These are phyloP conservation scores for Cercophora samala DNA, from an alignment of 495 filamentous ascomycete species.

Conservation along the genomic window DNA sequence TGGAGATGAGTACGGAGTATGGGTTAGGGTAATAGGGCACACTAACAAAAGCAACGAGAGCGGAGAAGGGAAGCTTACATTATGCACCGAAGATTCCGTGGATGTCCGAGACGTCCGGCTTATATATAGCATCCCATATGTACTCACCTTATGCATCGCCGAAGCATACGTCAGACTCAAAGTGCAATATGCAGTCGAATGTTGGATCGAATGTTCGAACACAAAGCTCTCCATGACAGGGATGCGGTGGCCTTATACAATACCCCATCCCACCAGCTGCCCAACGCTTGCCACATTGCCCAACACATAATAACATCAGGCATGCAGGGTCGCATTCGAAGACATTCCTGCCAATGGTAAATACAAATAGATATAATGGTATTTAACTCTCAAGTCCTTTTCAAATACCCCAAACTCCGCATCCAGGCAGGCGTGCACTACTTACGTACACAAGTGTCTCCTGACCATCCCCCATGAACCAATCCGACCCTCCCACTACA, in stretches of 20 bases:
- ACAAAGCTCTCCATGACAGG: background rate
- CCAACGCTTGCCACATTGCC: background rate
- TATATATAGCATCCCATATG: background rate
- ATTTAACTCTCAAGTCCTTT: background rate
- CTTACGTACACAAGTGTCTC: constrained; percentile 15
- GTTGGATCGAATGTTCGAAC: background rate
- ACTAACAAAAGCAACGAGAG: background rate
- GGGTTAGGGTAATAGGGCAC: background rate
- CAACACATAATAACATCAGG: background rate
- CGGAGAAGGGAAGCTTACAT: background rate
- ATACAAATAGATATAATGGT: background rate
- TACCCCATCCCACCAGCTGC: background rate
- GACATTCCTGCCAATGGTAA: background rate
- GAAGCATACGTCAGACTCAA: background rate
- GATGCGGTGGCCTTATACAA: background rate
- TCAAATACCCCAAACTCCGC: constrained; percentile 5
- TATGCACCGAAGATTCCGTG: background rate
- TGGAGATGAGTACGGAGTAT: background rate
- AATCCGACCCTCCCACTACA: background rate
- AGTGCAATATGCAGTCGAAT: background rate
- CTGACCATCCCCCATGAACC: background rate
- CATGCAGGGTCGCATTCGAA: background rate
- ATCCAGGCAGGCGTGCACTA: background rate
- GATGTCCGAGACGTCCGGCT: background rate
- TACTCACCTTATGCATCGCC: background rate